A percentile compares a stretch with the other conserved stretches of the same genome.
Evolutionary conservation across 2,329 filamentous ascomycete genomes (phyloP).

Genomic region (Anthostomella pinea): DNA sequence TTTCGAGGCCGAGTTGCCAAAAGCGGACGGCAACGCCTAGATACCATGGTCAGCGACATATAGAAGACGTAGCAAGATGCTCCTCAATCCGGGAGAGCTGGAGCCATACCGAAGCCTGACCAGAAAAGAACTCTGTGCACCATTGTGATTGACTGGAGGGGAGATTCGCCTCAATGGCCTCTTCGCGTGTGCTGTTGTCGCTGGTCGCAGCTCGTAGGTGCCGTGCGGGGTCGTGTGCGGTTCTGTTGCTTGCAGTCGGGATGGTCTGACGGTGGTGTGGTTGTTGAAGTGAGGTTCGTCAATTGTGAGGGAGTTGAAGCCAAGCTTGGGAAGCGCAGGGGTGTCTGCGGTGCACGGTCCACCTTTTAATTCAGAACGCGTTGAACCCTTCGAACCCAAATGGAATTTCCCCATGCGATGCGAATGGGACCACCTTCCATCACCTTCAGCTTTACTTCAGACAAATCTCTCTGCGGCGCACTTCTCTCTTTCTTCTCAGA

Average conservation of each 20-base stretch:
- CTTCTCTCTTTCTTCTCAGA: not conserved
- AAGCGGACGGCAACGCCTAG: slow-evolving; percentile 85
- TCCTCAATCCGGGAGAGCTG: slow-evolving; percentile 15
- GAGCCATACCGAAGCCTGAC: slow-evolving; percentile 80
- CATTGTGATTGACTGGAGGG: slow-evolving; percentile 42
- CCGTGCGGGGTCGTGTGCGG: slow-evolving; percentile 6
- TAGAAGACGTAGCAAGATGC: slow-evolving; percentile 5
- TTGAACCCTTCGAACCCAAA: not conserved
- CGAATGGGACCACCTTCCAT: not conserved
- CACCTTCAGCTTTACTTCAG: slow-evolving; percentile 1
- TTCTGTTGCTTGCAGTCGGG: slow-evolving; percentile 11
- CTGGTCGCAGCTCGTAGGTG: slow-evolving; percentile 7
- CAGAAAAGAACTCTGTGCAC: slow-evolving; percentile 73
- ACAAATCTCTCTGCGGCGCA: too few species aligned
- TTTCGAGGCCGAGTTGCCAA: slow-evolving; percentile 98
- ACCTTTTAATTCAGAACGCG: too few species aligned
- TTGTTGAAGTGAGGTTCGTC: slow-evolving; percentile 3
- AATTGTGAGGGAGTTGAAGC: too few species aligned
- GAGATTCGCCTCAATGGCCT: slow-evolving; percentile 21
- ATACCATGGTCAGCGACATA: slow-evolving; percentile 18
- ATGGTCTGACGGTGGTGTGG: slow-evolving; percentile 4
- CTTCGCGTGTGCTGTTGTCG: slow-evolving; percentile 8
- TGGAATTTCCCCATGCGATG: slow-evolving; percentile 6
- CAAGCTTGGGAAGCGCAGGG: too few species aligned
- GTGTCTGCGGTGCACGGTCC: slow-evolving; percentile 12